Evolutionary conservation across 139 green algal species (phyloP), one percentile per base, ranked within the genome.

Genomic region (Micromonas pusilla): DNA sequence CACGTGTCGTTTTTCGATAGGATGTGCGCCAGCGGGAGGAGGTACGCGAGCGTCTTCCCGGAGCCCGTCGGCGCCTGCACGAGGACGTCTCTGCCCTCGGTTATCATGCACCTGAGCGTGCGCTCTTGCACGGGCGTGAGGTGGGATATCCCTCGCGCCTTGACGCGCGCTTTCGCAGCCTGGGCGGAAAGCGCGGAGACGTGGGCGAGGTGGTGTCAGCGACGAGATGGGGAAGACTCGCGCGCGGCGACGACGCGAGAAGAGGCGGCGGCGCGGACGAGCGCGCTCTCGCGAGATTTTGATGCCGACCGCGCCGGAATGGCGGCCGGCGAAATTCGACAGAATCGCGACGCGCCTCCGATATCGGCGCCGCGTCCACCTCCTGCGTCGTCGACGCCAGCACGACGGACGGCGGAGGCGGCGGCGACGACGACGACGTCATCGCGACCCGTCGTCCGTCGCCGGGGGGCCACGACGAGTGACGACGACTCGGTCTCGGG

Each of bases 31-130:
- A 76, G 25, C 31, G 77, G 77, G 5, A 81, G 33, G 34, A 81
- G 21, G 66, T 72, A 81, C 52, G 77, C 77, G 32, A 77, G 36
- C 52, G 77, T 81, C 77, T 81, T 81, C 19, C 77, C 77, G 3
- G 66, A 72, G 4, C 77, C 77, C 26, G 77, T 81, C 66, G 53
- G 66, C 68, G 77, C 77, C 31, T 34, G 16, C 2, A 36, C 52
- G 9, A 81, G 36, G 5, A 76, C 63, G 60, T 81, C 77, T 2
- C 1, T 73, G 5, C 60, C 28, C 0, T 60, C 25, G 3, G 0
- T 52, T 1, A 3, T 63, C 26, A 26, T 60, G 28, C 13, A 37
- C 2, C 26, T 5, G 16, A 80, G 23, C n/a, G 60, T 45, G 1
- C 21, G 20, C 38, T 72, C 75, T 28, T 80, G 75, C 30, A 80